These are phyloP conservation scores for Neospermospora avenae DNA, from an alignment of 2,329 filamentous ascomycete genomes.

Conservation along the genomic window DNA sequence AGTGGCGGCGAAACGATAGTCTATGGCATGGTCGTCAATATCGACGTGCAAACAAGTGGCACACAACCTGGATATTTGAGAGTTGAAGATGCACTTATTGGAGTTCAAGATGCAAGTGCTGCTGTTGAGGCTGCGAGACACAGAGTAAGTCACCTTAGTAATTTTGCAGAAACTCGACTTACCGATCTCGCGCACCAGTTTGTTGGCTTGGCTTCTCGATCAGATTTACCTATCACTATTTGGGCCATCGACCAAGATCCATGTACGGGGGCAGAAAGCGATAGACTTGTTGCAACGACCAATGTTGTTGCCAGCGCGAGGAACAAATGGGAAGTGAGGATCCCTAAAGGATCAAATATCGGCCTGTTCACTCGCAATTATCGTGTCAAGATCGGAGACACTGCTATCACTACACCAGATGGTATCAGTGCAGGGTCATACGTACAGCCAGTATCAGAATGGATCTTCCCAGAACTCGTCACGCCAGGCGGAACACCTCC, in stretches of 20 bases:
- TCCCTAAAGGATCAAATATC: constrained; percentile 27
- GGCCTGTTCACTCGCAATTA: constrained; percentile 42
- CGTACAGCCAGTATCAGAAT: constrained; percentile 41
- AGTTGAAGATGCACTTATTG: constrained; percentile 42
- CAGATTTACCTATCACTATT: constrained; percentile 36
- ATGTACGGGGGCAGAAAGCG: constrained; percentile 40
- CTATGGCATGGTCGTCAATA: constrained; percentile 39
- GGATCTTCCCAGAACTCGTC: constrained; percentile 43
- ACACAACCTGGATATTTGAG: constrained; percentile 40
- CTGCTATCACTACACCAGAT: constrained; percentile 37
- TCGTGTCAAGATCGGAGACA: constrained; percentile 36
- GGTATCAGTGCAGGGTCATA: constrained; percentile 42
- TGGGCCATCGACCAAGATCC: constrained; percentile 42
- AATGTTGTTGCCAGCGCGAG: constrained; percentile 32
- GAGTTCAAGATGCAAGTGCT: constrained; percentile 36
- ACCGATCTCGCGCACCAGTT: constrained; percentile 24
- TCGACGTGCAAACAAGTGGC: constrained; percentile 37
- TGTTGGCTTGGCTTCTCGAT: constrained; percentile 40
- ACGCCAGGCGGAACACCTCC: constrained; percentile 36
- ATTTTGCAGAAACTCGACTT: background rate
- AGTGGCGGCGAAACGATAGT: constrained; percentile 36
- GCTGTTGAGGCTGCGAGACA: constrained; percentile 38
- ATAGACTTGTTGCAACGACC: constrained; percentile 37
- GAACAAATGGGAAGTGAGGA: constrained; percentile 41
- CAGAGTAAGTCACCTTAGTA: constrained; percentile 13